phyloP scores from a whole-genome alignment of 805 yeast genomes.

The Geotrichum ghanense region DNA sequence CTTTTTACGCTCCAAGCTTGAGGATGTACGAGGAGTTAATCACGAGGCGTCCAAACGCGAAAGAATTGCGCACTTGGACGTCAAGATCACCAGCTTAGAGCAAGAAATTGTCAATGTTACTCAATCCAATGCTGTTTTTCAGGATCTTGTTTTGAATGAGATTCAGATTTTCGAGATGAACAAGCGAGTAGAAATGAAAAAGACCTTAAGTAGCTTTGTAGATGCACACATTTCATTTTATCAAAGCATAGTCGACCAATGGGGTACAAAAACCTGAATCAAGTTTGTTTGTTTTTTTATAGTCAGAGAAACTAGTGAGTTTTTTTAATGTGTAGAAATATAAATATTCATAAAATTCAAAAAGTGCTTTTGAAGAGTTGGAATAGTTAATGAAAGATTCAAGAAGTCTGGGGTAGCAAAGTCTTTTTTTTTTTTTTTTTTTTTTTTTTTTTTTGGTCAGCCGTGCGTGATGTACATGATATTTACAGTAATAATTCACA shows the following conservation, averaged over 20 bases:
- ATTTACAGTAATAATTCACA: neutral
- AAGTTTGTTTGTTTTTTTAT: no score
- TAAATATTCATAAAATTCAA: no score
- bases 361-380: no score
- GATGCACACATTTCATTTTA: constrained; percentile 69
- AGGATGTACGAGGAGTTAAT: constrained; percentile 52
- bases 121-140: constrained; percentile 40
- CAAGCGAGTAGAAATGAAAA: constrained; percentile 66
- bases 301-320: neutral
- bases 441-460: no score
- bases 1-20: constrained; percentile 44
- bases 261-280: no score
- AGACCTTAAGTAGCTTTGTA: constrained; percentile 59
- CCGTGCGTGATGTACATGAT: neutral
- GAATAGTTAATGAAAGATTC: neutral
- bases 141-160: constrained; percentile 45
- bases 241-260: constrained; percentile 51
- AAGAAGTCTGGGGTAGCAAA: neutral
- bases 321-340: neutral
- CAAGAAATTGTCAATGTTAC: constrained; percentile 41
- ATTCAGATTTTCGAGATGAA: constrained; percentile 63
- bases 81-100: constrained; percentile 37
- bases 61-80: constrained; percentile 38
- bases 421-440: neutral
- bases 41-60: constrained; percentile 45